Evolutionary conservation across 768 basidiomycete genomes (phyloP), one percentile per base, ranked within the genome.

Genomic region (Rossbeevera mucosa): DNA sequence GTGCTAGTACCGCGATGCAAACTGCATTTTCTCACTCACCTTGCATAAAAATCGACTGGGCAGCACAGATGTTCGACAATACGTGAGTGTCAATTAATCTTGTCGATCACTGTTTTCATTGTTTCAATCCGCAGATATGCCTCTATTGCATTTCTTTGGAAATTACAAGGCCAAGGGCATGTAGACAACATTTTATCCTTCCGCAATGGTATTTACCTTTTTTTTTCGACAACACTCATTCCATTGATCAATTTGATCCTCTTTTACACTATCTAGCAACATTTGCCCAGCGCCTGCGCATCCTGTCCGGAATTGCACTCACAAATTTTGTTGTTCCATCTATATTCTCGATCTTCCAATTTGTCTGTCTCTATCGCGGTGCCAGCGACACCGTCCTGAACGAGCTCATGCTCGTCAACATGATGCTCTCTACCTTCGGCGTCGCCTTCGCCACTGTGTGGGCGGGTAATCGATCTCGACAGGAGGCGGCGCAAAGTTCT

Each of bases 301-400:
- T 47, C 31, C 59, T 70, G 20, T 69, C 61, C 22, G 64, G 54
- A 20, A 68, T 70, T 20, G 66, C 69, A 16, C 60, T 65, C 40
- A 64, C 68, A 5, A 70, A 71, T 48, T 71, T 70, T 46, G 30
- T 65, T n/a, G 49, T 71, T 28, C 70, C 69, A 0, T 55, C 65
- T 1, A 44, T 69, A 18, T 66, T 70, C 51, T 70, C 64, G 22
- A 54, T 72, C 36, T 61, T 11, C 5, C 57, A 55, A 41, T 50
- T 59, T 18, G 25, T 59, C 20, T 44, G 42, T 2, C 18, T 40
- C 30, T 59, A 59, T 26, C 48, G 24, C 14, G 22, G 24, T 8
- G 25, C 36, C 14, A 4, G 40, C n/a, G n/a, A 21, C 13, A 3
- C 24, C 3, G 0, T 41, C 38, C 21, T 59, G 30, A 44, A 42